Base-by-base conservation (phyloP, 2,329 filamentous ascomycete genomes). In the Aspergillus tanneri region DNA sequence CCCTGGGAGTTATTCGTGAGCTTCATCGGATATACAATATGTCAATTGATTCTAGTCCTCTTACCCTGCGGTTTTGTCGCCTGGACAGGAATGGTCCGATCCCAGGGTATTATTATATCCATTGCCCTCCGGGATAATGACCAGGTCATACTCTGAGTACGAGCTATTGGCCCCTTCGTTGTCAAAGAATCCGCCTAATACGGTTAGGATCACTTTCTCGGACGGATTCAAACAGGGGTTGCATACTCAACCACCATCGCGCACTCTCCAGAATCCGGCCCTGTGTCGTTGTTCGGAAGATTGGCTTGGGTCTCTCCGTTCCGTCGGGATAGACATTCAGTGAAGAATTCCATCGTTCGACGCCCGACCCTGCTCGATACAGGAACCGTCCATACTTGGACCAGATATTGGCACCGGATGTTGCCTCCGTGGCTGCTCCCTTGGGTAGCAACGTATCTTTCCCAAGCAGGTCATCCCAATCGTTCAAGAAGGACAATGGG, bases 271-370 rank as follows among this genome's bases (percentile, higher is more conserved):
- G 58, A 37, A 82, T 82, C 28, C 79, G 71, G n/a, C 69, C 72
- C 60, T 81, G 78, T 36, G 70, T 70, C 0, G 79, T 82, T 0
- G 78, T 81, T 28, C 79, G 69, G 41, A 82, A 66, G 0, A 78
- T 70, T 0, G 78, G 72, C 61, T 75, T 77, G 0, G 73, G 66
- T 8, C 77, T 66, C 5, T 67, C 67, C n/a, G 73, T 79, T 11
- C 74, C 73, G 50, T 77, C 75, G 21, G 68, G 54, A 46, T 66
- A 76, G 12, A 64, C 52, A 44, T 65, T 66, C 32, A 66, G 52
- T 39, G 59, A 69, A 11, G 68, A 59, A 52, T 76, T 72, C 65
- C 80, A 82, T 2, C 70, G 61, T 1, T 77, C 51, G 52, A 79
- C 76, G 4, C 71, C 76, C 6, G 64, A 52, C 5, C 68, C 66